phyloP scores from a whole-genome alignment of 2,329 filamentous ascomycete genomes.

The Penicillium sp. region DNA sequence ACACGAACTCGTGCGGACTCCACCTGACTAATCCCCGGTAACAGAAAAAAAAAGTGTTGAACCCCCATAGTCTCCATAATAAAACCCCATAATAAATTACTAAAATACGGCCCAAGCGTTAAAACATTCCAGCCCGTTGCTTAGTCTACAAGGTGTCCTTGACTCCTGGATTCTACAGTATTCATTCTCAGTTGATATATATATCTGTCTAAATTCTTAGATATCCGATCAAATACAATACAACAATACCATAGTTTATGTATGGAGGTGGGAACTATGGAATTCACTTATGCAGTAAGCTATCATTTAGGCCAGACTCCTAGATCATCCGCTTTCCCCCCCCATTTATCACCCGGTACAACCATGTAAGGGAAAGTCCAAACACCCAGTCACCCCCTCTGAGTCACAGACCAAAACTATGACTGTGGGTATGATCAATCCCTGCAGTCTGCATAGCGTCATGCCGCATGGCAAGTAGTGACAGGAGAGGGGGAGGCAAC shows the following conservation, averaged over 20 bases:
- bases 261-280: not conserved
- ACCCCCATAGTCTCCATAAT: not conserved
- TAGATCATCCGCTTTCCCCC: not conserved
- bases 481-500: constrained; percentile 9
- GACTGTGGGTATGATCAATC: constrained; percentile 7
- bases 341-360: constrained; percentile 22
- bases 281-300: not conserved
- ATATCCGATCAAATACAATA: not conserved
- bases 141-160: constrained; percentile 3
- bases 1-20: constrained; percentile 14
- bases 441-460: constrained; percentile 24
- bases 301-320: not conserved
- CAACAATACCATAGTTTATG: not conserved
- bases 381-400: constrained; percentile 9
- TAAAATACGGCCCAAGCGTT: constrained; percentile 11
- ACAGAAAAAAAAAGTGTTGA: not conserved
- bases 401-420: constrained; percentile 16
- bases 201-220: not conserved
- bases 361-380: constrained; percentile 26
- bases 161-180: not conserved
- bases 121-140: constrained; percentile 13
- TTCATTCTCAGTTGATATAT: not conserved
- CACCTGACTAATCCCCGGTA: constrained; percentile 14
- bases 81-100: not conserved
- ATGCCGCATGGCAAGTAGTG: constrained; percentile 17